These are phyloP conservation scores for Athelia psychrophila DNA, from an alignment of 1,284 basidiomycete species.

Conservation along the genomic window DNA sequence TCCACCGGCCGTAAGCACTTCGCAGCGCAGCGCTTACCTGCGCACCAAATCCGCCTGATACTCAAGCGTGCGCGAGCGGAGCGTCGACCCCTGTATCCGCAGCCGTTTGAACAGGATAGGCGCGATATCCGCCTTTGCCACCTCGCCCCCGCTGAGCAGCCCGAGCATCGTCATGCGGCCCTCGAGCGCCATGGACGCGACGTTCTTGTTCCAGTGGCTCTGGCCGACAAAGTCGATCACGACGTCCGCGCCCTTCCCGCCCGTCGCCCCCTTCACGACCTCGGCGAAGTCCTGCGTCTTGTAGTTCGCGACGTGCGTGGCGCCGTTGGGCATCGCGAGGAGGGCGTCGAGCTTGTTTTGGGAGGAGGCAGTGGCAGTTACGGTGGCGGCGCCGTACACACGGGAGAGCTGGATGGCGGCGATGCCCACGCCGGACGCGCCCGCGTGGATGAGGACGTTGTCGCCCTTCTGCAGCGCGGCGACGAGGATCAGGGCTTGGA, in stretches of 20 bases:
- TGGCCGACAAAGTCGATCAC: constrained; percentile 89
- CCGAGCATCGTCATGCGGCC: constrained; percentile 76
- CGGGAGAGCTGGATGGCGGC: constrained; percentile 90
- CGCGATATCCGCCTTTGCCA: constrained; percentile 47
- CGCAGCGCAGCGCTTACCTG: constrained; percentile 39
- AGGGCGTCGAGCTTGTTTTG: constrained; percentile 84
- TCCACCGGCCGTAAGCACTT: too few species aligned
- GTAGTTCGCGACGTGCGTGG: constrained; percentile 86
- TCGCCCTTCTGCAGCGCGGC: constrained; percentile 71
- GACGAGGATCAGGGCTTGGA: constrained; percentile 75
- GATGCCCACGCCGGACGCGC: constrained; percentile 87
- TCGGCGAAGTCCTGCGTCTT: constrained; percentile 78
- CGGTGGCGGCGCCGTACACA: constrained; percentile 63
- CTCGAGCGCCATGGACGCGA: constrained; percentile 74
- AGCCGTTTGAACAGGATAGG: constrained; percentile 85
- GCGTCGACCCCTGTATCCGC: constrained; percentile 85
- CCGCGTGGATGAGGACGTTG: constrained; percentile 86
- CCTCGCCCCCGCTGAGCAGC: constrained; percentile 56
- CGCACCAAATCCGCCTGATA: constrained; percentile 83
- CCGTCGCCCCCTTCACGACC: constrained; percentile 63
- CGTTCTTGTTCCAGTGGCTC: constrained; percentile 82
- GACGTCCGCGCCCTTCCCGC: constrained; percentile 72
- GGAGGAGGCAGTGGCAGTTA: constrained; percentile 85
- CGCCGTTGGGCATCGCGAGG: constrained; percentile 56
- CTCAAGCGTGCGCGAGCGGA: constrained; percentile 73